A percentile compares a stretch with the other conserved stretches of the same genome.
phyloP scores from a whole-genome alignment of 2,329 filamentous ascomycete species.

The Diplocarpon mali region DNA sequence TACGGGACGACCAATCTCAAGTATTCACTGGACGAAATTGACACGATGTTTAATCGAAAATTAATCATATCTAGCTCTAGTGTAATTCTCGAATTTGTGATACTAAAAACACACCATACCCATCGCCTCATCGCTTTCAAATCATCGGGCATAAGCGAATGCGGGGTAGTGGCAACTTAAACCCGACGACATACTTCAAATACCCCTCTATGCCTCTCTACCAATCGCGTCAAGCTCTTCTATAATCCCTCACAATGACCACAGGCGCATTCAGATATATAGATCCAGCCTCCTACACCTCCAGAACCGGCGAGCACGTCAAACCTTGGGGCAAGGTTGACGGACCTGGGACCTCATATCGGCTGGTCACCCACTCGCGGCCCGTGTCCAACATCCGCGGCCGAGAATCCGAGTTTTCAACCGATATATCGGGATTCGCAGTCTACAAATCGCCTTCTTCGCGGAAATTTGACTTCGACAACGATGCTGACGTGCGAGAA shows the following conservation, averaged over 20 bases:
- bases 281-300: slow-evolving; percentile 39
- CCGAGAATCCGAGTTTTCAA: slow-evolving; percentile 48
- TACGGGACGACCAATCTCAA: too few relatives aligned
- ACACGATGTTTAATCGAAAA: too few relatives aligned
- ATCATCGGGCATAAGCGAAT: background rate
- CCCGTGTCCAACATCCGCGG: slow-evolving; percentile 61
- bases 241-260: slow-evolving; percentile 2
- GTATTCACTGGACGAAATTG: too few relatives aligned
- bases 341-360: slow-evolving; percentile 43
- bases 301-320: slow-evolving; percentile 3
- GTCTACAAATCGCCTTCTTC: slow-evolving; percentile 43
- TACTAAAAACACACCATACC: background rate
- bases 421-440: slow-evolving; percentile 66
- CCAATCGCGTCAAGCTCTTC: background rate
- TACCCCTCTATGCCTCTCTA: background rate
- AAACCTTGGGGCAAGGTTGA: slow-evolving; percentile 59
- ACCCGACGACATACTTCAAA: background rate
- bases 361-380: slow-evolving; percentile 33
- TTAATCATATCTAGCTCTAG: too few relatives aligned
- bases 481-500: slow-evolving; percentile 54
- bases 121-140: background rate
- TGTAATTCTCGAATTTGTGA: background rate
- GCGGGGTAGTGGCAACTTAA: background rate
- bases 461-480: slow-evolving; percentile 46
- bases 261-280: slow-evolving; percentile 34